phyloP scores from a whole-genome alignment of 2,329 filamentous ascomycete genomes.

The Xylariaceae sp. region DNA sequence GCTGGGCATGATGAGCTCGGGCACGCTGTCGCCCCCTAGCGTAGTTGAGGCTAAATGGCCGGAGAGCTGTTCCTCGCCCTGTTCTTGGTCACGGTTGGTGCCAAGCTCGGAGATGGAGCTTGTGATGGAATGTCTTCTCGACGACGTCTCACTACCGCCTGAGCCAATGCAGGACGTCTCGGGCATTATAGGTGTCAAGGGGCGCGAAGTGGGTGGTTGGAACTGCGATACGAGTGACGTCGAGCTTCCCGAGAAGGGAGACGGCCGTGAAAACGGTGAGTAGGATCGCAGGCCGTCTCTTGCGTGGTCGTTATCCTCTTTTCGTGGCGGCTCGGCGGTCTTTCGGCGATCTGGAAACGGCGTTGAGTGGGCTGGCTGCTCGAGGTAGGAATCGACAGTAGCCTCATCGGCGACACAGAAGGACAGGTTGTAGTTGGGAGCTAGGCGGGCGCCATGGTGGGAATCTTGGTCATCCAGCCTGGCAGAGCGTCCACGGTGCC shows the following conservation, averaged over 20 bases:
- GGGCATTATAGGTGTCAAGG: conserved; percentile 42
- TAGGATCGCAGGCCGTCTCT: conserved; percentile 17
- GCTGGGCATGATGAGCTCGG: conserved; percentile 96
- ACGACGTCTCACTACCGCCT: conserved; percentile 41
- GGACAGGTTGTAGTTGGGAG: conserved; percentile 42
- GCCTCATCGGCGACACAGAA: conserved; percentile 48
- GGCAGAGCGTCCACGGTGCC: conserved; percentile 36
- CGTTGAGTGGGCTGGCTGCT: conserved; percentile 26
- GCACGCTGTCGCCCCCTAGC: conserved; percentile 47
- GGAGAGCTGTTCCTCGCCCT: conserved; percentile 39
- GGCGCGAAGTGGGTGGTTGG: conserved; percentile 35
- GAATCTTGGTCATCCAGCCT: conserved; percentile 31
- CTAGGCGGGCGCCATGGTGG: conserved; percentile 19
- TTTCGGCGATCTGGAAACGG: conserved; percentile 32
- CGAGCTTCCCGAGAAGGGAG: conserved; percentile 30
- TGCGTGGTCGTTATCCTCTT: conserved; percentile 21
- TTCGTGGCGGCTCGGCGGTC: conserved; percentile 12
- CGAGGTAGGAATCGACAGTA: conserved; percentile 38
- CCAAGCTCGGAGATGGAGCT: conserved; percentile 44
- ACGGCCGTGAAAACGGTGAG: conserved; percentile 29
- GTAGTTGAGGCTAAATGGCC: conserved; percentile 36
- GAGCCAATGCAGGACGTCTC: conserved; percentile 38
- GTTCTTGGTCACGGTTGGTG: conserved; percentile 44
- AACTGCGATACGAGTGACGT: conserved; percentile 25
- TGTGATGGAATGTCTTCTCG: conserved; percentile 46